Base-by-base conservation (phyloP, 805 yeast species). In the Wickerhamomyces ciferrii region DNA sequence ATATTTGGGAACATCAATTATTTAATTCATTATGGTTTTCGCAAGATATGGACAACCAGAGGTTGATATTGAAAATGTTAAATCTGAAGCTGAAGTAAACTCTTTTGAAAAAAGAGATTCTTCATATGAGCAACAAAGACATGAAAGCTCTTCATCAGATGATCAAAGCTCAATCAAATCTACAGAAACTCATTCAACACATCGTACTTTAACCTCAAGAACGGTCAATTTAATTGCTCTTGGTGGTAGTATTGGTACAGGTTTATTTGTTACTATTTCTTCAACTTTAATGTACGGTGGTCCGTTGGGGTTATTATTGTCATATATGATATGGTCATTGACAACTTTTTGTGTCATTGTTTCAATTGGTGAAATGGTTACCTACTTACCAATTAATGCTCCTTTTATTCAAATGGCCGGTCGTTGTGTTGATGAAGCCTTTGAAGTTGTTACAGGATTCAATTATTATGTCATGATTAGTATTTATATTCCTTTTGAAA, bases 391-490 rank as follows among this genome's bases (percentile, higher is more conserved):
- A 1, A 69, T 81, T 41, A 70, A 80, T 14, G 80, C 81, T 43
- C 85, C 86, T 14, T 81, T 81, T 58, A 77, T 83, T 37, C 81
- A 82, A 46, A 74, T 80, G 58, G 76, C 84, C 46, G 75, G 80
- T 39, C 70, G 87, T 46, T 82, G 79, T 57, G 78, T 81, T 15
- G 87, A 81, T 55, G 81, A 77, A 41, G 78, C 86, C 5, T 76
- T 79, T 55, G 89, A 87, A 11, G 81, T 81, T 62, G 83, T 86
- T 5, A 70, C 83, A 52, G 88, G 88, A 29, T 81, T 80, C 70
- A 77, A 77, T 39, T 82, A 81, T 62, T 70, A 53, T 75, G 76
- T 81, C 56, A 72, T 80, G 51, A 72, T 75, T 58, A 72, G 78
- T 51, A 72, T 82, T 49, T 70, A 79, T 27, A 74, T 81, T 13